Evolutionary conservation across 2,329 filamentous ascomycete species (phyloP).

Genomic region (Colletotrichum phormii): DNA sequence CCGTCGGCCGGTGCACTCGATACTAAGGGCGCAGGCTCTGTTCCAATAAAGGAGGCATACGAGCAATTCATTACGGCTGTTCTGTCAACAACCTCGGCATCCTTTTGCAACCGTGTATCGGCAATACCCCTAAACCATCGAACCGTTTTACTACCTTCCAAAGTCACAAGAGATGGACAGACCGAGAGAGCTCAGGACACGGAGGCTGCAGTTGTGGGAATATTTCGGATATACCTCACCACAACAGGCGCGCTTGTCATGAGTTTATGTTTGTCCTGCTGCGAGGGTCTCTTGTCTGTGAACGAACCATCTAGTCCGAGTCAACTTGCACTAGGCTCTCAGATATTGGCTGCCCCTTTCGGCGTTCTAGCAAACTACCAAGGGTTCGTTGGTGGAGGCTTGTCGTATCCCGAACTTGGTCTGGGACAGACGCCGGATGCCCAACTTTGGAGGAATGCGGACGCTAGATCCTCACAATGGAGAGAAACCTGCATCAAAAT

Average conservation of each 20-base stretch:
- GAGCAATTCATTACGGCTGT: conserved; percentile 66
- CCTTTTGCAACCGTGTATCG: conserved; percentile 60
- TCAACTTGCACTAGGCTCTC: conserved; percentile 53
- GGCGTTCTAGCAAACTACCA: conserved; percentile 60
- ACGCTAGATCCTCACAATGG: conserved; percentile 58
- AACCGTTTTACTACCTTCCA: conserved; percentile 57
- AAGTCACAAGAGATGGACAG: conserved; percentile 29
- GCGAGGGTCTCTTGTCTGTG: conserved; percentile 59
- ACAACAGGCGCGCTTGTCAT: conserved; percentile 66
- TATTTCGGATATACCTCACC: conserved; percentile 65
- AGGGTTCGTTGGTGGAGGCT: conserved; percentile 48
- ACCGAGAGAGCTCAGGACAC: conserved; percentile 13
- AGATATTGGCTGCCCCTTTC: conserved; percentile 66
- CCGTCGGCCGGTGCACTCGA: conserved; percentile 43
- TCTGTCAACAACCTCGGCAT: conserved; percentile 60
- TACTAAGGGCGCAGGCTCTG: conserved; percentile 47
- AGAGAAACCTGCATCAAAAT: conserved; percentile 62
- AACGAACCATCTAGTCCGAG: conserved; percentile 56
- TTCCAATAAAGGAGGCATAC: conserved; percentile 59
- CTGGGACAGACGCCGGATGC: conserved; percentile 65
- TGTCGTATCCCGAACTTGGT: conserved; percentile 48
- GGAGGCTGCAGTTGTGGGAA: conserved; percentile 48
- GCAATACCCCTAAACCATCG: conserved; percentile 66
- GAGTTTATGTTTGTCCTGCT: conserved; percentile 59
- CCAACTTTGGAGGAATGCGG: conserved; percentile 57